Percentiles rank a stretch among this genome's conserved stretches.
These are phyloP conservation scores for Elasticomyces elasticus DNA, from an alignment of 495 filamentous ascomycete genomes.

Conservation along the genomic window DNA sequence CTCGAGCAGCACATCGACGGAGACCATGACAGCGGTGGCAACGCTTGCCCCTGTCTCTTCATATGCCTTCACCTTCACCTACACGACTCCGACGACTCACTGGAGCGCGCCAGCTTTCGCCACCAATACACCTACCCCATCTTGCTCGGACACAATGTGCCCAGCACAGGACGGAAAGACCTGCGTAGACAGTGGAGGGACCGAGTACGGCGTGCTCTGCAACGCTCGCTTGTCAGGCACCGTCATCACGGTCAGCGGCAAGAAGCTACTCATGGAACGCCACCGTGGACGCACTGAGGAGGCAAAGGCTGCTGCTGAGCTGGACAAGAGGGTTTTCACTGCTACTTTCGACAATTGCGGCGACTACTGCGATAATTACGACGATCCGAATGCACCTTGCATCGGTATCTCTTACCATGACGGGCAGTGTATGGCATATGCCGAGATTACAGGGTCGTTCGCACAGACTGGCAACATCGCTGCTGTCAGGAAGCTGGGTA, in stretches of 20 bases:
- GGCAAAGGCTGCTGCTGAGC: background rate
- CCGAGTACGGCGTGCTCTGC: constrained; percentile 10
- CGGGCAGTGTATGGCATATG: constrained; percentile 13
- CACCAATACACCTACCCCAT: background rate
- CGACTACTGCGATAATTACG: constrained; percentile 10
- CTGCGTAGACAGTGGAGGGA: constrained; percentile 5
- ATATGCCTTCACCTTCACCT: constrained; percentile 12
- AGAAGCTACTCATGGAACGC: constrained; percentile 1
- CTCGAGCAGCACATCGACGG: background rate
- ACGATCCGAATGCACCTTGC: background rate
- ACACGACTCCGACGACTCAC: constrained; percentile 9
- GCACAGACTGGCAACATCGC: background rate
- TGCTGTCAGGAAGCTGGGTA: constrained; percentile 4
- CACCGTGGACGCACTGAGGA: background rate
- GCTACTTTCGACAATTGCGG: constrained; percentile 3
- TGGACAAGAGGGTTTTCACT: constrained; percentile 9
- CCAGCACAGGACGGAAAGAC: background rate
- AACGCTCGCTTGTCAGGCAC: constrained; percentile 1
- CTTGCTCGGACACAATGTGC: constrained; percentile 9
- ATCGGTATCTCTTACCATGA: background rate
- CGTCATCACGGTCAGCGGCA: constrained; percentile 9
- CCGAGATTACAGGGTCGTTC: constrained; percentile 12
- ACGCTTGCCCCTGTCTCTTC: constrained; percentile 1
- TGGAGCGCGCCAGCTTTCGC: constrained; percentile 12
- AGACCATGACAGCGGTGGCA: background rate